Evolutionary conservation across 2,329 filamentous ascomycete species (phyloP).

Genomic region (Pestalotiopsis fici): DNA sequence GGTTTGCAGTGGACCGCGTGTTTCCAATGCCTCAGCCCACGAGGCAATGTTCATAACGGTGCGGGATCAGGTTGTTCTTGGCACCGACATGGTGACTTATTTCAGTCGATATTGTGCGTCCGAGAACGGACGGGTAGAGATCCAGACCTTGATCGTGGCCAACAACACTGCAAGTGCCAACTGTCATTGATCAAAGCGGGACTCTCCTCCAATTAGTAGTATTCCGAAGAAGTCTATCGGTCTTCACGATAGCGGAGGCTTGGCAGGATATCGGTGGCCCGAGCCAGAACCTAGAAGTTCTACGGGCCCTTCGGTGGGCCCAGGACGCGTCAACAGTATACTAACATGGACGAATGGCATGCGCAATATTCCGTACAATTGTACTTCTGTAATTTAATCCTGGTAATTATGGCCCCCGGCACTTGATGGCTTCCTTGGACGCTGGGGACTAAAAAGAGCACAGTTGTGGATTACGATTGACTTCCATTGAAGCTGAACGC

Average conservation of each 20-base stretch:
- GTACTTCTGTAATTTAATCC: neutral
- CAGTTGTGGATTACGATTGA: neutral
- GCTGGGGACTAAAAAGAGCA: neutral
- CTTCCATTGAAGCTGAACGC: neutral
- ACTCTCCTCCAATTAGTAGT: neutral
- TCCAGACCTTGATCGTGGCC: neutral
- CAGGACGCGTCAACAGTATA: conserved; percentile 1
- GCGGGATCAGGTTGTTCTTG: neutral
- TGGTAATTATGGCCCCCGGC: neutral
- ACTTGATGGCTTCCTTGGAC: neutral
- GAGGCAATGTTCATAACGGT: neutral
- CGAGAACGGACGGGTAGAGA: neutral
- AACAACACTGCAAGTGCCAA: neutral
- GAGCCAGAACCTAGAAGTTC: neutral
- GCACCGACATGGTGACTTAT: neutral
- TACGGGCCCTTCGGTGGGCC: neutral
- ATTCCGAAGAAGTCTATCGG: neutral
- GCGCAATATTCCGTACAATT: neutral
- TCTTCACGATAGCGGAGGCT: neutral
- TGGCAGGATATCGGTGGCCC: neutral
- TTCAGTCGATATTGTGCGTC: neutral
- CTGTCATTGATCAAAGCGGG: neutral
- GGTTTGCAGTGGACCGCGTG: neutral
- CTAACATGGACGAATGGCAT: neutral
- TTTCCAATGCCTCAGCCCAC: neutral